Evolutionary conservation across 495 filamentous ascomycete genomes (phyloP).

Genomic region (Talaromyces stipitatus): DNA sequence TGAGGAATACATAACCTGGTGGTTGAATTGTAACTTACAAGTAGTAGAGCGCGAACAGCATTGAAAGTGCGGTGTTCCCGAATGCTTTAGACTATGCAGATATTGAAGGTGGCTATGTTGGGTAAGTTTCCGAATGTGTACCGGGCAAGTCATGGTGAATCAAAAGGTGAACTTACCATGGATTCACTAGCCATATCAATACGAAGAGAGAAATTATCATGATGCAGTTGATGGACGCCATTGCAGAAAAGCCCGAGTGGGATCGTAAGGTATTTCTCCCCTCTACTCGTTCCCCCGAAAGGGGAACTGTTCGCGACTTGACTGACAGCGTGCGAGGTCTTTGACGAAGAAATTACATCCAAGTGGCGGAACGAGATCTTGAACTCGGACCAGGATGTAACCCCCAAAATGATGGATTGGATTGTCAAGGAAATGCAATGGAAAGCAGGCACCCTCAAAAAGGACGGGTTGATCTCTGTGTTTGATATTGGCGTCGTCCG

Average conservation of each 20-base stretch:
- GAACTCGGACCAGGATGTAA: constrained; percentile 20
- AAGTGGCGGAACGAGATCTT: constrained; percentile 32
- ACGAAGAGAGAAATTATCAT: constrained; percentile 30
- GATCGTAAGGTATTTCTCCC: constrained; percentile 37
- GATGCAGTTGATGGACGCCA: constrained; percentile 28
- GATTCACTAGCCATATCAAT: neutral
- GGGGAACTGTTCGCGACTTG: no score
- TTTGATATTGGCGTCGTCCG: constrained; percentile 28
- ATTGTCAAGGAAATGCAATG: constrained; percentile 44
- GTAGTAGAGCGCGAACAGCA: neutral
- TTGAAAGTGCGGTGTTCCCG: neutral
- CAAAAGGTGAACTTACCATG: neutral
- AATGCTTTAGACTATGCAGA: neutral
- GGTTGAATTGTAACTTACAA: no score
- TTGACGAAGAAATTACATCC: constrained; percentile 32
- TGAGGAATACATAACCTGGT: neutral
- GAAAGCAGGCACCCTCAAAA: constrained; percentile 24
- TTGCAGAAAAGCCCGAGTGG: constrained; percentile 47
- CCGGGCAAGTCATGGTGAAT: neutral
- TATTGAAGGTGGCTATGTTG: neutral
- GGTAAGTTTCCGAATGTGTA: neutral
- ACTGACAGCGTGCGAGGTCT: constrained; percentile 15
- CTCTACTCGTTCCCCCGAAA: no score
- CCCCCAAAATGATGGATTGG: constrained; percentile 41
- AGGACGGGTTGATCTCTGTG: constrained; percentile 21